These are phyloP conservation scores for Rhododendron henanense DNA, from an alignment of 148 eudicot genomes.

Conservation along the genomic window DNA sequence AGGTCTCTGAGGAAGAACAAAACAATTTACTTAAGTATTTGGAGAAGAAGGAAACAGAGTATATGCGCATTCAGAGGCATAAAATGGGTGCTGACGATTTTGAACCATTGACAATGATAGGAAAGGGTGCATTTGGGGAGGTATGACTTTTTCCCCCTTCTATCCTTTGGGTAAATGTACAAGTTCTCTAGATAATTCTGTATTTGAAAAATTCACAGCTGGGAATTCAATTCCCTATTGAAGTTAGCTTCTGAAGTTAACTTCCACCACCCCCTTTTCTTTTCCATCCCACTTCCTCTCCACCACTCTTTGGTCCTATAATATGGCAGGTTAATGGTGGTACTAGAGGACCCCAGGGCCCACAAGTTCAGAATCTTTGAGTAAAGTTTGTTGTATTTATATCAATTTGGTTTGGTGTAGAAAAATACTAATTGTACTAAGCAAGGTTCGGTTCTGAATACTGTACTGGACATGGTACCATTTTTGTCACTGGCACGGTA, in stretches of 20 bases:
- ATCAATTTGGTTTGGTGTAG: not conserved
- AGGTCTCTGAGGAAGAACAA: constrained; percentile 88
- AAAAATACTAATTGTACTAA: not conserved
- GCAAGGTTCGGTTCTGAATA: too few species aligned
- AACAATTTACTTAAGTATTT: constrained; percentile 66
- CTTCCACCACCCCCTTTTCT: not conserved
- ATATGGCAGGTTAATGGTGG: not conserved
- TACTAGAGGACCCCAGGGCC: not conserved
- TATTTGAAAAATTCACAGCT: not conserved
- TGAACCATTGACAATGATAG: constrained; percentile 95
- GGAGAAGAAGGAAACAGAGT: constrained; percentile 91
- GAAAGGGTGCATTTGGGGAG: constrained; percentile 99
- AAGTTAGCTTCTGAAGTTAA: not conserved
- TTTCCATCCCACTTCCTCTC: not conserved
- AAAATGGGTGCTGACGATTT: constrained; percentile 99
- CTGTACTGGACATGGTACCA: too few species aligned
- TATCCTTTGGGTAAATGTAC: not conserved
- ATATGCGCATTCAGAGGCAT: constrained; percentile 94
- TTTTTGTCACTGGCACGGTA: too few species aligned
- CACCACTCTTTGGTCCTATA: not conserved
- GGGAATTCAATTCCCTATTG: not conserved
- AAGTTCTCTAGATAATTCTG: not conserved
- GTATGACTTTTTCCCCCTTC: constrained; percentile 26
- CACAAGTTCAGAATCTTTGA: not conserved
- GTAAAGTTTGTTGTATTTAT: not conserved